Evolutionary conservation across 1,284 basidiomycete genomes (phyloP), one percentile per base, ranked within the genome.

Genomic region (Boletellus dicymbophilus): DNA sequence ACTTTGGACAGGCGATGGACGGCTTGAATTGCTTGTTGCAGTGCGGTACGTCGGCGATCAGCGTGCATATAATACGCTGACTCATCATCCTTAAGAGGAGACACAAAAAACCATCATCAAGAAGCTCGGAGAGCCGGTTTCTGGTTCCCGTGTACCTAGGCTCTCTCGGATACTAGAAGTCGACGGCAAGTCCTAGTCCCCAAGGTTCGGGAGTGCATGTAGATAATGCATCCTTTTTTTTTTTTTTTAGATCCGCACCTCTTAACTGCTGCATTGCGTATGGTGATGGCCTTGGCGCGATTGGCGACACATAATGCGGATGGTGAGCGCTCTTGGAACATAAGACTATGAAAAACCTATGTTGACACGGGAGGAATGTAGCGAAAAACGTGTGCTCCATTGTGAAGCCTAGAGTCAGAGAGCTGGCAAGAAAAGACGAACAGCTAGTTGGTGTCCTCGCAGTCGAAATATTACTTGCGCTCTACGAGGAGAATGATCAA

Each of bases 1-100:
- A 49, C 40, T 65, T 65, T 33, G 55, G 46, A 15, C 52, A 54
- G 16, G 58, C 44, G 7, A 64, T 67, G 62, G 52, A 63, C 3
- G 54, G 58, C 5, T 16, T 64, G 36, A 44, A n/a, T 4, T 57
- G 49, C 38, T 16, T 68, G 4, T 27, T 63, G 47, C 45, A 55
- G 13, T 63, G 49, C 12, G 49, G 62, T 68, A 11, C 27, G 57
- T 52, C 16, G 12, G 1, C 23, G 28, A n/a, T n/a, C n/a, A n/a
- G n/a, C n/a, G n/a, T n/a, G n/a, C n/a, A n/a, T n/a, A n/a, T n/a
- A n/a, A n/a, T n/a, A n/a, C n/a, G n/a, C n/a, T n/a, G n/a, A n/a
- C n/a, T n/a, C n/a, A n/a, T n/a, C 4, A 15, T 12, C 8, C 8
- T 0, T 43, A 10, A 65, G 61, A 51, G 34, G 45, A 53, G 4